Evolutionary conservation across 208 protist genomes (phyloP).

Genomic region (Trypanosoma mega): DNA sequence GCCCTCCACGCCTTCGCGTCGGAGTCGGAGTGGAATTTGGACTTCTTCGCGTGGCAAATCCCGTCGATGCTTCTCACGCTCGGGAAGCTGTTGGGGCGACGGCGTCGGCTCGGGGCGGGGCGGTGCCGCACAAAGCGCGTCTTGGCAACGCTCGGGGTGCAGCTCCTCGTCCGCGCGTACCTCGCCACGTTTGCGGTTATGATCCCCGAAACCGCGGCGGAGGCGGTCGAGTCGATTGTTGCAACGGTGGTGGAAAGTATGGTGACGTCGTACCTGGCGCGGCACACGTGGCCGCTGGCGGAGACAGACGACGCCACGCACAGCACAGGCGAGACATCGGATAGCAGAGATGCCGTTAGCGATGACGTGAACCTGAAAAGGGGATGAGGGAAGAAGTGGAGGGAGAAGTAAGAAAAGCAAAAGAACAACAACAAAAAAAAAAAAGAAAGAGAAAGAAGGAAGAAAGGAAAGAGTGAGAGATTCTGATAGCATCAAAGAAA

Average conservation of each 20-base stretch:
- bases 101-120: slow-evolving; percentile 34
- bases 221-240: slow-evolving; percentile 48
- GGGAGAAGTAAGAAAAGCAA: slow-evolving; percentile 5
- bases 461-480: not conserved
- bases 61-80: slow-evolving; percentile 65
- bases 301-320: slow-evolving; percentile 20
- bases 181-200: slow-evolving; percentile 77
- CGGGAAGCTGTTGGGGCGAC: slow-evolving; percentile 60
- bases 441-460: not conserved
- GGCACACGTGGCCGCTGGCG: slow-evolving; percentile 67
- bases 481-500: not conserved
- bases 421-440: not conserved
- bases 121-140: slow-evolving; percentile 64
- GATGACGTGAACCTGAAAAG: slow-evolving; percentile 9
- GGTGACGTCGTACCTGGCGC: slow-evolving; percentile 55
- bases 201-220: slow-evolving; percentile 57
- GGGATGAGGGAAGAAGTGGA: slow-evolving; percentile 3
- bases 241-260: slow-evolving; percentile 50
- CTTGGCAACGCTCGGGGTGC: slow-evolving; percentile 48
- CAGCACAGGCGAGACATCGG: slow-evolving; percentile 1
- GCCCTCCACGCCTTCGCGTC: slow-evolving; percentile 69
- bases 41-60: slow-evolving; percentile 84
- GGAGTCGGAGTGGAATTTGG: slow-evolving; percentile 67
- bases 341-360: slow-evolving; percentile 8
- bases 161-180: slow-evolving; percentile 66